Evolutionary conservation across 1,139 yeast genomes (phyloP), one percentile per base, ranked within the genome.

Genomic region (Blastobotrys buckinghamii): DNA sequence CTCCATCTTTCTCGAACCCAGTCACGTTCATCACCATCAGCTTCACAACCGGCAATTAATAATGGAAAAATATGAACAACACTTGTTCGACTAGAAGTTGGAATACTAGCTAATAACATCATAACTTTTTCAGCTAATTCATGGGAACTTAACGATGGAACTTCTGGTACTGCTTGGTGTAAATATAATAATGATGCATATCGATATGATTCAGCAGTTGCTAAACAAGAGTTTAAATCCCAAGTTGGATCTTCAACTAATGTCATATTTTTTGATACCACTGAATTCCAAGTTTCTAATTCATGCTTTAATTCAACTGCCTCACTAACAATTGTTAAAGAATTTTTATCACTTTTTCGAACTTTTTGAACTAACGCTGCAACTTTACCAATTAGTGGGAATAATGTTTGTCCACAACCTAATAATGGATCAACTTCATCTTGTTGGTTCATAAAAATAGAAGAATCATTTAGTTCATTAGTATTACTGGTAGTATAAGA

Each of bases 161-260:
- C 73, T 56, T 81, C 85, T 0, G 87, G 87, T 1, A 81, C 84
- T 0, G 85, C 82, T 59, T 81, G 86, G 59, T 81, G 85, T 36
- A 82, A 65, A 58, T 78, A 80, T 20, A 81, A 59, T 39, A 82
- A 62, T 0, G 84, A 72, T 1, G 85, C 74, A 60, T 72, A 78
- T 43, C 84, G 62, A 61, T 81, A 82, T 0, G 86, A 82, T 59
- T 81, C 86, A 1, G 87, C 86, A 0, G 87, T 81, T 1, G 85
- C 78, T 30, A 82, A 70, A 53, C 84, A 78, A 12, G 83, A 75
- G 6, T 81, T 67, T 20, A 79, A 61, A 58, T 81, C 86, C 72
- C 81, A 76, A 1, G 73, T 66, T 1, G 75, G 73, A 48, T 73
- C 75, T 39, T 67, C 71, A 24, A 67, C 61, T 36, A 66, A 68